Evolutionary conservation across 2,329 filamentous ascomycete genomes (phyloP).

Genomic region (Calonectria pteridis): DNA sequence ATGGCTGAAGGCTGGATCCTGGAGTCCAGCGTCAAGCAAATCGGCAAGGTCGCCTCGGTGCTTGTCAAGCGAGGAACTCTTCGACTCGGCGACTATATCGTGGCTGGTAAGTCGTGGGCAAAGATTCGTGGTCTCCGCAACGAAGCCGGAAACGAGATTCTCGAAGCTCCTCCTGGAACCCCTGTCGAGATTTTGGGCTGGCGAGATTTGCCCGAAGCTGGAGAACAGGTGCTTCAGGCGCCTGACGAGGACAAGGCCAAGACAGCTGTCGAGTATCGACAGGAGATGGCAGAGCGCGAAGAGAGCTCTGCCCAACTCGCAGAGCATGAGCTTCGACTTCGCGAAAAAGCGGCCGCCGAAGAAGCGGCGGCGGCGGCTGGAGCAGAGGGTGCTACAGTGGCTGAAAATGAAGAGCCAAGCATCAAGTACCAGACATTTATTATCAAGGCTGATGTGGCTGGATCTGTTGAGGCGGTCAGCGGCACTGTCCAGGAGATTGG

Average conservation of each 20-base stretch:
- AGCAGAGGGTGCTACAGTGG: conserved; percentile 52
- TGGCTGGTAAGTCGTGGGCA: conserved; percentile 90
- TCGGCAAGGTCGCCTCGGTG: conserved; percentile 88
- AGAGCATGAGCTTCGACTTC: conserved; percentile 73
- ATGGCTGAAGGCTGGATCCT: conserved; percentile 93
- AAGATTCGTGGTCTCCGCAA: conserved; percentile 87
- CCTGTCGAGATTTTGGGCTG: conserved; percentile 96
- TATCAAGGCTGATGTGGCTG: conserved; percentile 92
- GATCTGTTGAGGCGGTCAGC: conserved; percentile 91
- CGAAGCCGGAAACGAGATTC: conserved; percentile 80
- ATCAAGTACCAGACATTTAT: conserved; percentile 79
- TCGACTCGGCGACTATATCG: conserved; percentile 82
- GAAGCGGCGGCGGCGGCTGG: conserved; percentile 52
- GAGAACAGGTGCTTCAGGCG: conserved; percentile 89
- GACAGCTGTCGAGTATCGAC: conserved; percentile 80
- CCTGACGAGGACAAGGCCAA: conserved; percentile 83
- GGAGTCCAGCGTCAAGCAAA: conserved; percentile 88
- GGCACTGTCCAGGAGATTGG: conserved; percentile 83
- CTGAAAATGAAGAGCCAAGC: conserved; percentile 54
- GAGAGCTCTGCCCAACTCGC: conserved; percentile 86
- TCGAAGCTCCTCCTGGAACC: conserved; percentile 85
- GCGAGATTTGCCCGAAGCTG: conserved; percentile 84
- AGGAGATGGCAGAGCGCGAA: conserved; percentile 77
- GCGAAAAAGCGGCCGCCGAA: conserved; percentile 62
- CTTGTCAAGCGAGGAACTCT: conserved; percentile 91